Evolutionary conservation across 2,329 filamentous ascomycete species (phyloP).

Genomic region (Biscogniauxia marginata): DNA sequence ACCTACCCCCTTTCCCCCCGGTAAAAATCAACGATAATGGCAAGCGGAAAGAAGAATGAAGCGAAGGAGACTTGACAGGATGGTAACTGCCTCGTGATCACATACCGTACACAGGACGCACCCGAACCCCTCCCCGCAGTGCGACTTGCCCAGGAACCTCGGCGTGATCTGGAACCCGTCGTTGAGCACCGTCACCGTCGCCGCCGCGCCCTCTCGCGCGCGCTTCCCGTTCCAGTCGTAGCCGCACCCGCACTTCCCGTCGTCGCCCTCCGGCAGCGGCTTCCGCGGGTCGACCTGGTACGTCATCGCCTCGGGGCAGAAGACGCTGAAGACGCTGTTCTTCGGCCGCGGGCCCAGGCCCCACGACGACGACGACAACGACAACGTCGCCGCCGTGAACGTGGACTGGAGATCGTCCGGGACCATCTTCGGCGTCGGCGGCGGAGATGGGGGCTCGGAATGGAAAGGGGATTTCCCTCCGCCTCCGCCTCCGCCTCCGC

Average conservation of each 20-base stretch:
- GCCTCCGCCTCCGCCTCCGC: no score
- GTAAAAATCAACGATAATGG: neutral
- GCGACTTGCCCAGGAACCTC: conserved; percentile 42
- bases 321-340: conserved; percentile 41
- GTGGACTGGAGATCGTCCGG: conserved; percentile 25
- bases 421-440: conserved; percentile 28
- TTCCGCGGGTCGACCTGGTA: conserved; percentile 38
- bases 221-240: conserved; percentile 33
- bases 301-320: conserved; percentile 40
- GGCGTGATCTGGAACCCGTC: conserved; percentile 40
- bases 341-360: conserved; percentile 24
- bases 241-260: conserved; percentile 34
- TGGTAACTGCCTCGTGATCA: neutral
- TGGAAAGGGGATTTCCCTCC: conserved; percentile 26
- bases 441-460: conserved; percentile 34
- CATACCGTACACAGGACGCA: conserved; percentile 39
- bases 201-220: conserved; percentile 13
- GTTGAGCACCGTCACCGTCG: conserved; percentile 32
- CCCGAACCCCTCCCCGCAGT: conserved; percentile 36
- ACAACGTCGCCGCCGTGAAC: conserved; percentile 10
- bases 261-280: conserved; percentile 17
- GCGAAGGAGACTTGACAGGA: neutral
- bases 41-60: neutral
- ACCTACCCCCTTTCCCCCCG: neutral
- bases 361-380: conserved; percentile 7